These are phyloP conservation scores for Vigna radiata DNA, from an alignment of 306 rosid species.

Conservation along the genomic window DNA sequence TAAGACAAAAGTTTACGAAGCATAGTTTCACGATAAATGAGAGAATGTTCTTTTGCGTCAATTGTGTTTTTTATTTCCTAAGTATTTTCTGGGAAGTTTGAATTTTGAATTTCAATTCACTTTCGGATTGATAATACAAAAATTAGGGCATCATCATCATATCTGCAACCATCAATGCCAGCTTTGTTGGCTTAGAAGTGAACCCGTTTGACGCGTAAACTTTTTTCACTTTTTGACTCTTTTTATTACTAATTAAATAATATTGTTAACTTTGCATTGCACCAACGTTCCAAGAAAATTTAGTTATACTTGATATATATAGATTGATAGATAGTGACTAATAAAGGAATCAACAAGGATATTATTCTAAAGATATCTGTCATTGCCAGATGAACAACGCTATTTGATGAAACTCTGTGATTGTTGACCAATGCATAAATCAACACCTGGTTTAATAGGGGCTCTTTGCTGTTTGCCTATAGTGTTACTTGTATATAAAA, in stretches of 20 bases:
- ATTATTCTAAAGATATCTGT: not conserved
- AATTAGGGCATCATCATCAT: not conserved
- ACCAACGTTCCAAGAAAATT: not conserved
- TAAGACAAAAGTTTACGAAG: not conserved
- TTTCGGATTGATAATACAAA: not conserved
- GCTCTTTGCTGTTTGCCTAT: too few relatives aligned
- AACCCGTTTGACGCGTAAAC: not conserved
- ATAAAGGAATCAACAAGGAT: too few relatives aligned
- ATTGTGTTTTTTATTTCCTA: not conserved
- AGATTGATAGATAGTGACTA: too few relatives aligned
- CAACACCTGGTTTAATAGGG: slow-evolving; percentile 32
- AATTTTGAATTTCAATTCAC: not conserved
- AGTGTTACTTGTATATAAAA: not conserved
- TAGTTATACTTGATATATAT: too few relatives aligned
- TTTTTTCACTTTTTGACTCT: not conserved
- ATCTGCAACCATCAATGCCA: not conserved
- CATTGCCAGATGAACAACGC: slow-evolving; percentile 4
- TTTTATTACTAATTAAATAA: not conserved
- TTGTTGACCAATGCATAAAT: slow-evolving; percentile 44
- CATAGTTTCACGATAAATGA: not conserved
- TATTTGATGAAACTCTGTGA: slow-evolving; percentile 8
- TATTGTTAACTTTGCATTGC: not conserved
- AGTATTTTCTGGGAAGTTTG: not conserved
- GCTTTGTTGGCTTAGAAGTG: not conserved
- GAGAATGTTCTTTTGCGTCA: not conserved